phyloP scores from a whole-genome alignment of 345 rosid genomes.

The Atalantia buxifolia region DNA sequence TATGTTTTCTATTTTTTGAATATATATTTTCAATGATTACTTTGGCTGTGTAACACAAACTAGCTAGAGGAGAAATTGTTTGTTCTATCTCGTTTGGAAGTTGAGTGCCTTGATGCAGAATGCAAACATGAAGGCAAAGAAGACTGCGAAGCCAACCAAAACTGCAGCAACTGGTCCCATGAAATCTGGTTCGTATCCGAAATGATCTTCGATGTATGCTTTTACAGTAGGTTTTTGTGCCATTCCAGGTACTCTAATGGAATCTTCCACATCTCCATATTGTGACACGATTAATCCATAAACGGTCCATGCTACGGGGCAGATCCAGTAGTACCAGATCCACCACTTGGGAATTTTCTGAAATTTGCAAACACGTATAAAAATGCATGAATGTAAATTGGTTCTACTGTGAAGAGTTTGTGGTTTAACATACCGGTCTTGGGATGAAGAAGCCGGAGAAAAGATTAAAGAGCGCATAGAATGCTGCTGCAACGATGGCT shows the following conservation, averaged over 20 bases:
- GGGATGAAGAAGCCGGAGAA: conserved; percentile 90
- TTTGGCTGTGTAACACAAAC: not conserved
- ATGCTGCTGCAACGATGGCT: conserved; percentile 67
- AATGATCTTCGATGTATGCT: conserved; percentile 44
- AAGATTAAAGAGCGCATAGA: conserved; percentile 69
- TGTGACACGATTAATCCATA: conserved; percentile 67
- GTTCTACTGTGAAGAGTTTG: not conserved
- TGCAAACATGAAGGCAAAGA: conserved; percentile 73
- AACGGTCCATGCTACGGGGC: conserved; percentile 85
- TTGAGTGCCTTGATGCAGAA: conserved; percentile 68
- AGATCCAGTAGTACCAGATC: conserved; percentile 94
- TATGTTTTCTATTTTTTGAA: not conserved
- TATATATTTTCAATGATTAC: not conserved
- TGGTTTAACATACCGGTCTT: conserved; percentile 51
- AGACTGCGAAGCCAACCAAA: conserved; percentile 53
- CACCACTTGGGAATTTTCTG: conserved; percentile 89
- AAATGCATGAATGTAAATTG: not conserved
- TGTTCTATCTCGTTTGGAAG: conserved; percentile 64
- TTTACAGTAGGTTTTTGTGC: conserved; percentile 27
- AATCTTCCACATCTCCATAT: conserved; percentile 51
- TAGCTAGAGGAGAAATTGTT: not conserved
- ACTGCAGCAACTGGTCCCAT: conserved; percentile 63
- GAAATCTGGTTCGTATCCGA: conserved; percentile 60
- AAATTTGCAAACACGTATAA: conserved; percentile 3
- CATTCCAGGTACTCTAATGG: conserved; percentile 44